Base-by-base conservation (phyloP, 768 basidiomycete species). In the Russula vinacea region DNA sequence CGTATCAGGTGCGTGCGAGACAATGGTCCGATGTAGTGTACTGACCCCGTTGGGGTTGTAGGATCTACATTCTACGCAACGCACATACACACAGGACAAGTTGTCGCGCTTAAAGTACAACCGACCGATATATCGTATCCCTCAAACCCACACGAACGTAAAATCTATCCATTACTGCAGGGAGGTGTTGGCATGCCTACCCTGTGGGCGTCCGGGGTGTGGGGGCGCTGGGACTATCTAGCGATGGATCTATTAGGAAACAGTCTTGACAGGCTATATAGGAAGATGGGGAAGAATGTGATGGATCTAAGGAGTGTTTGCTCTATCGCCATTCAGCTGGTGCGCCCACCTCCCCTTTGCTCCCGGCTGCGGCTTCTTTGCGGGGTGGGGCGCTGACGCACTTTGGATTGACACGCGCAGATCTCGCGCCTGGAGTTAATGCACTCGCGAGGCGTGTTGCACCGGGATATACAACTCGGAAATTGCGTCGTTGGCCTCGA, bases 391-490 rank as follows among this genome's bases (percentile, higher is more conserved):
- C 17, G 51, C 19, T 59, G 47, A 68, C 47, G 24, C 42, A 39
- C 14, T 10, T 53, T 26, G 44, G 14, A 32, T 33, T 39, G 40
- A 26, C 19, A 39, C 42, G 55, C 58, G 26, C 71, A 91, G 89
- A 90, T 91, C 62, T 71, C 80, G 59, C 77, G 90, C 42, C 77
- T 92, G n/a, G 84, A 86, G 67, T 84, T 83, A 58, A 90, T 92
- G 89, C 89, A 92, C 72, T 76, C 77, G 13, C 81, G 84, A 35
- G 89, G 88, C 14, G 78, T 92, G 40, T 77, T 91, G 35, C 89
- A 91, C 70, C 83, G 89, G 9, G 89, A 92, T 66, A 86, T 92
- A 56, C 89, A 92, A 66, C 81, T 90, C 8, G 89, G 90, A 1
- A 92, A 92, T 71, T 87, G 85, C 68, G 84, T 83, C 3, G 72